Evolutionary conservation across 2,329 filamentous ascomycete genomes (phyloP).

Genomic region (Gliomastix tumulicola): DNA sequence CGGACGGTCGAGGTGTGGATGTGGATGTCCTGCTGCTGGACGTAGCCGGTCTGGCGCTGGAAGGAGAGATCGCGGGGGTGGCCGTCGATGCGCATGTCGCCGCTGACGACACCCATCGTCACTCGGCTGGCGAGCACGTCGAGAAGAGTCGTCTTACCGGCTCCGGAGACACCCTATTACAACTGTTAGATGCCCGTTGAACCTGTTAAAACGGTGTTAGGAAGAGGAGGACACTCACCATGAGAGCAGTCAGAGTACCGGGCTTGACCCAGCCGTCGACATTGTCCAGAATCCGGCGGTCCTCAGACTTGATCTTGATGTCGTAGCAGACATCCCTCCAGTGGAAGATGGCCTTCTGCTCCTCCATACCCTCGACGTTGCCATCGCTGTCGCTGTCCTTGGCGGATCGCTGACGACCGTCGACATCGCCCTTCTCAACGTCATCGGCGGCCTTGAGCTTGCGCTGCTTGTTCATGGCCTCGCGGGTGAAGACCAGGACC

Average conservation of each 20-base stretch:
- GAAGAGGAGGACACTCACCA: slow-evolving; percentile 53
- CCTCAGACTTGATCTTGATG: slow-evolving; percentile 58
- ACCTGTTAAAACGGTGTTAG: no score
- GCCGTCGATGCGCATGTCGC: slow-evolving; percentile 62
- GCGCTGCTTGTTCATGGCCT: slow-evolving; percentile 34
- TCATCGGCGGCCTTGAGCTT: slow-evolving; percentile 49
- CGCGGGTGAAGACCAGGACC: slow-evolving; percentile 65
- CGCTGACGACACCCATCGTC: slow-evolving; percentile 60
- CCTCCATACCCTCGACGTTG: slow-evolving; percentile 17
- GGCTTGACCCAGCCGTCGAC: slow-evolving; percentile 85
- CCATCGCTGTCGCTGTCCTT: slow-evolving; percentile 3
- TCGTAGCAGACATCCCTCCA: slow-evolving; percentile 68
- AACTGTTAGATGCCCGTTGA: no score
- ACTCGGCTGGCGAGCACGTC: slow-evolving; percentile 55
- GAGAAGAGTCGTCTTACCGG: slow-evolving; percentile 57
- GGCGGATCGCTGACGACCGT: slow-evolving; percentile 23
- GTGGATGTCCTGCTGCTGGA: slow-evolving; percentile 53
- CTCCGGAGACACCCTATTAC: slow-evolving; percentile 16
- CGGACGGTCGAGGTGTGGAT: slow-evolving; percentile 40
- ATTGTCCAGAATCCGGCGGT: slow-evolving; percentile 57
- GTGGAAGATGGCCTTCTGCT: slow-evolving; percentile 51
- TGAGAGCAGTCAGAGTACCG: slow-evolving; percentile 75
- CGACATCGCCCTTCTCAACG: slow-evolving; percentile 45
- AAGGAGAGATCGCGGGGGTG: slow-evolving; percentile 54
- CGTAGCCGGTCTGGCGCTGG: slow-evolving; percentile 62